These are phyloP conservation scores for Larix kaempferi DNA, from an alignment of 75 land plant genomes.

Conservation along the genomic window DNA sequence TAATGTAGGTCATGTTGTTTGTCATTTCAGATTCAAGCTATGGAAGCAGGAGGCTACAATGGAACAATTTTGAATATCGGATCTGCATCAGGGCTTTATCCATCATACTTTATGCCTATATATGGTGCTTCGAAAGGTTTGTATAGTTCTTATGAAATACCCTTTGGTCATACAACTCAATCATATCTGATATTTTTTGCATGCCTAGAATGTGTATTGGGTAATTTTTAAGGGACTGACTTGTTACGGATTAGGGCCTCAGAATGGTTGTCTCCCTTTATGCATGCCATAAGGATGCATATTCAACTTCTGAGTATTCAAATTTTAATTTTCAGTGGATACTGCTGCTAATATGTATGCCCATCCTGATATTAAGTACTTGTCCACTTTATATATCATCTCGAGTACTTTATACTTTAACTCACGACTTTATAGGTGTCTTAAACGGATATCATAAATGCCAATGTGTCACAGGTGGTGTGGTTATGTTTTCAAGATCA, in stretches of 20 bases:
- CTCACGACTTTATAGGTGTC: neutral
- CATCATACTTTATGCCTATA: constrained; percentile 44
- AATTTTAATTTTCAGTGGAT: neutral
- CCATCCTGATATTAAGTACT: neutral
- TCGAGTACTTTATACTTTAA: neutral
- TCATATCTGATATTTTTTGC: neutral
- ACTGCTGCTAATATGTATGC: neutral
- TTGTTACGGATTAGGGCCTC: neutral
- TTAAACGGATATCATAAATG: neutral
- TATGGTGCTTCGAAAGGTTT: constrained; percentile 86
- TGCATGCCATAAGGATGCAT: neutral
- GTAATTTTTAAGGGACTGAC: neutral
- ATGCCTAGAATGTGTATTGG: neutral
- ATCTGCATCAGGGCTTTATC: constrained; percentile 95
- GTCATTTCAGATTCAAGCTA: constrained; percentile 55
- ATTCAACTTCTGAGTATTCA: neutral
- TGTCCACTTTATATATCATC: neutral
- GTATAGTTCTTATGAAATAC: neutral
- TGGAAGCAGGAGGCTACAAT: constrained; percentile 44
- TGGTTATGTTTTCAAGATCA: constrained; percentile 83
- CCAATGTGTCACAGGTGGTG: constrained; percentile 68
- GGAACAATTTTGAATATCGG: constrained; percentile 87
- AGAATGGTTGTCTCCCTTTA: neutral
- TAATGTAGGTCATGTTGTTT: neutral
- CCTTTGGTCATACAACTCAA: neutral